Base-by-base conservation (phyloP, 139 green algal species). In the Tetraselmis striata region DNA sequence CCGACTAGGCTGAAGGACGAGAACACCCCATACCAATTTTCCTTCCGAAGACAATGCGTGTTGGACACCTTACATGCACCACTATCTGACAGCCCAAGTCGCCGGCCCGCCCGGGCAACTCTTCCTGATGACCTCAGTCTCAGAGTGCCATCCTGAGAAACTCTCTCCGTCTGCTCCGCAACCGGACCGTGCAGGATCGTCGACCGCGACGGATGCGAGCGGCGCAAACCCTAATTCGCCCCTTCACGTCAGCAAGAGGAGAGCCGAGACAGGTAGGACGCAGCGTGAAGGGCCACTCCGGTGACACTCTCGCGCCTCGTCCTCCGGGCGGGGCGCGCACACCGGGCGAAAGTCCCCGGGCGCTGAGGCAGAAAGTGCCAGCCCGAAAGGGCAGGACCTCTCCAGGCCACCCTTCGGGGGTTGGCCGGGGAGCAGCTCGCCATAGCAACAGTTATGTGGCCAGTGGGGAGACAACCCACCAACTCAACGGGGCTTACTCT, bases 401-500 rank as follows among this genome's bases (percentile, higher is more conserved):
- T 84, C 77, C 81, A 2, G 79, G 83, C 80, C 59, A 59, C 80
- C 76, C 24, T 29, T 31, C 78, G 86, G 31, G 32, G 80, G 29
- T 22, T 32, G 80, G 91, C 90, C 79, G 88, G 25, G 83, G 91
- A 92, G 94, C 94, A 97, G 94, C 93, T 98, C 86, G 94, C 95
- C 95, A 94, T 94, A 94, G 90, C 90, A 85, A 98, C 95, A 98
- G 95, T 98, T 92, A 98, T 98, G 94, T 98, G 91, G 93, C 91
- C 95, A 95, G 91, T 92, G 90, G 90, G 89, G 86, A 86, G 32
- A 29, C 85, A 90, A 92, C 88, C 85, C 90, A 93, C 86, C 78
- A 98, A 98, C 95, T 90, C 87, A 98, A 98, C 94, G 95, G 95
- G 95, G 95, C 95, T 98, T 97, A 98, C 95, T 98, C 94, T 96